phyloP scores from a whole-genome alignment of 495 filamentous ascomycete genomes.

The Darksidea phi region DNA sequence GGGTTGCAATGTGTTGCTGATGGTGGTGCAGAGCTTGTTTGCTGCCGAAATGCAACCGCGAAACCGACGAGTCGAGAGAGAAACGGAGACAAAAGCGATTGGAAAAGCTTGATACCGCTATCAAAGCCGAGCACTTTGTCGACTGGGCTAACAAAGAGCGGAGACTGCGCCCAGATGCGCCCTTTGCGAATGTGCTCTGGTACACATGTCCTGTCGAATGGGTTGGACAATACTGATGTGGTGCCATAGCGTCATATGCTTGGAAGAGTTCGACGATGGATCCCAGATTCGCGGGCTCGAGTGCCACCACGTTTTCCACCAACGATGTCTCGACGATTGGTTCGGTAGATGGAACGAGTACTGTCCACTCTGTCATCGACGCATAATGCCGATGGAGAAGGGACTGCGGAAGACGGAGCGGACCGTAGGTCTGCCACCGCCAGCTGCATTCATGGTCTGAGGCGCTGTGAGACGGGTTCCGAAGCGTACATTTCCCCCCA shows the following conservation, averaged over 20 bases:
- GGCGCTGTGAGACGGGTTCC: background rate
- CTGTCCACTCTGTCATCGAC: slow-evolving; percentile 37
- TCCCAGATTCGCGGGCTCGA: slow-evolving; percentile 33
- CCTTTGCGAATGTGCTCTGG: slow-evolving; percentile 25
- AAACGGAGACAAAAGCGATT: slow-evolving; percentile 24
- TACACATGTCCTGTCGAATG: slow-evolving; percentile 4
- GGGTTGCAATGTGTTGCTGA: background rate
- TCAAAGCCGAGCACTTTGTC: slow-evolving; percentile 28
- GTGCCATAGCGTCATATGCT: slow-evolving; percentile 30
- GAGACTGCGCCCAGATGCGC: slow-evolving; percentile 18
- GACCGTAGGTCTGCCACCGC: background rate
- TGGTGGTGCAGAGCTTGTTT: slow-evolving; percentile 4
- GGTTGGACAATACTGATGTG: slow-evolving; percentile 1
- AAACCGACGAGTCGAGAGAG: slow-evolving; percentile 13
- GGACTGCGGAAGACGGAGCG: background rate
- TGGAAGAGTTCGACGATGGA: slow-evolving; percentile 30
- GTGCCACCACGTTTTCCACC: slow-evolving; percentile 36
- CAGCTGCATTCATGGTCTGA: slow-evolving; percentile 25
- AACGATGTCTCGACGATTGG: slow-evolving; percentile 35
- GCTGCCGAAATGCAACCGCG: slow-evolving; percentile 4
- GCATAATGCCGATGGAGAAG: slow-evolving; percentile 26
- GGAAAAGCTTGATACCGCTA: slow-evolving; percentile 16
- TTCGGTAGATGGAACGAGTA: slow-evolving; percentile 33
- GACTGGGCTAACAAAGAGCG: slow-evolving; percentile 26
- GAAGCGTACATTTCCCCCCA: background rate